Evolutionary conservation across 768 basidiomycete species (phyloP), one percentile per base, ranked within the genome.

Genomic region (Hemileccinum rubropunctum): DNA sequence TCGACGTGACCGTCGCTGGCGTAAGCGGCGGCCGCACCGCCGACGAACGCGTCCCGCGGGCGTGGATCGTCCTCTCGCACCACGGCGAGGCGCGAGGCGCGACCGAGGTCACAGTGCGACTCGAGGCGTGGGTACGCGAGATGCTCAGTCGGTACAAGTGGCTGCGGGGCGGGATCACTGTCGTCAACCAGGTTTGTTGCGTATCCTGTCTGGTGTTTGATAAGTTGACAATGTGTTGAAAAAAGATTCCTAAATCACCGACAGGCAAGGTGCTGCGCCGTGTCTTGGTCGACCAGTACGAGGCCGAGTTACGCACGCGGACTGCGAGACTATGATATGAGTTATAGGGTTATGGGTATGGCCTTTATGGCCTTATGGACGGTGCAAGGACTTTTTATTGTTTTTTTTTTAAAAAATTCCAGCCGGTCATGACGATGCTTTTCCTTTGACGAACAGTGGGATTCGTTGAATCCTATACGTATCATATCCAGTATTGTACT

Each of bases 61-160:
- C 90, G 2, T 91, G 89, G 89, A 59, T 91, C 37, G 85, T 90
- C 0, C 67, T 91, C 7, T 85, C 81, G 48, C 53, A 69, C 0
- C 59, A 62, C 1, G 89, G 90, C 7, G 76, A 74, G 58, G 71
- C 68, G 37, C 58, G 73, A 5, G 84, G 85, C 9, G 63, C 63
- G 28, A 47, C 57, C 6, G 58, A 62, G 34, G 77, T 75, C 7
- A 59, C 77, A 3, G 65, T 69, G 42, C 74, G 70, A 45, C 69
- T 92, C 3, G 77, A 86, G 18, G 65, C 54, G 11, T 91, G 87
- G 88, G 72, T 79, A 33, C 71, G 76, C 51, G 71, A 77, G 64
- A 76, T 79, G 51, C 65, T 91, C 48, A 88, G 86, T 69, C 82
- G 76, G 62, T 86, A 84, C 59, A 91, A 91, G 64, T 86, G 86